Conservation (phyloP, 306 rosid genomes). For the Pyrus communis region DNA sequence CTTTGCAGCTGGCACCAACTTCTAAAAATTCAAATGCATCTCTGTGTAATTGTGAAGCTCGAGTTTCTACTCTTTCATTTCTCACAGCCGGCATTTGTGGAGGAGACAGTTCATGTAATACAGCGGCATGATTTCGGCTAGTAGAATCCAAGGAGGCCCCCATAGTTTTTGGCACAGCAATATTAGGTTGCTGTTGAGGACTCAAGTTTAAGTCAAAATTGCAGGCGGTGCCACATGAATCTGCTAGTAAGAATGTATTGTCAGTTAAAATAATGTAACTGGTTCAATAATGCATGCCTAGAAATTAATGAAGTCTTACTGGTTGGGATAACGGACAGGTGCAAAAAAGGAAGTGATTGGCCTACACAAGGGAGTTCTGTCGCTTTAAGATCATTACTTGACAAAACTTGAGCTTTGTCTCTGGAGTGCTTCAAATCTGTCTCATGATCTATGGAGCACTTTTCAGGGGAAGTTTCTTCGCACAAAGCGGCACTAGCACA, state of each 20-base stretch:
- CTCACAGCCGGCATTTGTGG: constrained; percentile 17
- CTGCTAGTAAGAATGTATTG: constrained; percentile 17
- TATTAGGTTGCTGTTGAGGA: constrained; percentile 26
- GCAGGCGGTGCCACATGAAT: constrained; percentile 27
- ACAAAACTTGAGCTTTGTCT: constrained; percentile 21
- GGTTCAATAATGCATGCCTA: background rate
- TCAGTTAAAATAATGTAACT: background rate
- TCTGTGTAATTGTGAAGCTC: constrained; percentile 14
- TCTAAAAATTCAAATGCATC: constrained; percentile 15
- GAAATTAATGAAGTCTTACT: constrained; percentile 26
- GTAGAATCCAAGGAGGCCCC: constrained; percentile 28
- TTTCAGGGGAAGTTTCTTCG: constrained; percentile 17
- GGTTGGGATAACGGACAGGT: constrained; percentile 25
- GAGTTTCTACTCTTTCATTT: constrained; percentile 12
- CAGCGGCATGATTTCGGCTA: constrained; percentile 33
- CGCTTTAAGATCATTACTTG: constrained; percentile 10
- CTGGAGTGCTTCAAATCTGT: constrained; percentile 32
- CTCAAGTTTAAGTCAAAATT: constrained; percentile 31
- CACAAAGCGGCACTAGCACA: constrained; percentile 20
- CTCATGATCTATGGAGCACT: constrained; percentile 20
- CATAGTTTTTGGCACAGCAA: constrained; percentile 12
- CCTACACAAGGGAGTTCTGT: constrained; percentile 1
- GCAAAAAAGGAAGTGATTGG: constrained; percentile 24
- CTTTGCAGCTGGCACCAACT: constrained; percentile 11
- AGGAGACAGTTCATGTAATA: constrained; percentile 24